Percentiles rank a stretch among this genome's conserved stretches.
phyloP scores from a whole-genome alignment of 164 flowering plant species.

The Taxillus chinensis region DNA sequence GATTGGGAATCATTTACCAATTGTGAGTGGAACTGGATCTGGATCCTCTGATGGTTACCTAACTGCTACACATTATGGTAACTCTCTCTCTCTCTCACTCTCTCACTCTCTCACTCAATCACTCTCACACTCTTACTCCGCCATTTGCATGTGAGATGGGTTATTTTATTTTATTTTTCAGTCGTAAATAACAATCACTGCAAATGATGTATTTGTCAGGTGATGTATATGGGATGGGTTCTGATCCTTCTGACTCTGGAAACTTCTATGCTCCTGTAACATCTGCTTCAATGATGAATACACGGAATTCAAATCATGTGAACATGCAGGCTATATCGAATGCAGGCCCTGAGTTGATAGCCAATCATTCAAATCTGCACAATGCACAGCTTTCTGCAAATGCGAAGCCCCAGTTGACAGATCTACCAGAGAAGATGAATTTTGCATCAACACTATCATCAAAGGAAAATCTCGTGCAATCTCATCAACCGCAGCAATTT shows the following conservation, averaged over 20 bases:
- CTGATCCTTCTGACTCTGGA: slow-evolving; percentile 61
- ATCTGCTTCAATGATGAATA: slow-evolving; percentile 34
- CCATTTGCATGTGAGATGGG: background rate
- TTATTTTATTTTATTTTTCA: background rate
- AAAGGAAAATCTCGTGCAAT: slow-evolving; percentile 28
- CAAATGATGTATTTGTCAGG: slow-evolving; percentile 31
- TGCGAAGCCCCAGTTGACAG: slow-evolving; percentile 35
- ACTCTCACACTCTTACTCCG: slow-evolving; percentile 13
- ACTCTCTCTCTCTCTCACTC: slow-evolving; percentile 24
- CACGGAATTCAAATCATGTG: slow-evolving; percentile 36
- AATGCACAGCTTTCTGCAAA: slow-evolving; percentile 32
- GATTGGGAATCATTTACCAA: slow-evolving; percentile 45
- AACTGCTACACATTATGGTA: slow-evolving; percentile 33
- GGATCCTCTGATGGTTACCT: slow-evolving; percentile 55
- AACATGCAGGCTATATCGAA: slow-evolving; percentile 40
- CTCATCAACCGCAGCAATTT: slow-evolving; percentile 50
- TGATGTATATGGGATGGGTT: slow-evolving; percentile 47
- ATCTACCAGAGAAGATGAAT: slow-evolving; percentile 44
- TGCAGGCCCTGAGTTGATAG: slow-evolving; percentile 27
- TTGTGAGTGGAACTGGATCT: slow-evolving; percentile 47
- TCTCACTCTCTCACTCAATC: slow-evolving; percentile 15
- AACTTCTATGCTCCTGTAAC: slow-evolving; percentile 43
- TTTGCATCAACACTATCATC: slow-evolving; percentile 33
- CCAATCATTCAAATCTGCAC: slow-evolving; percentile 42
- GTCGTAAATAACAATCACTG: slow-evolving; percentile 9